Evolutionary conservation across 2,329 filamentous ascomycete genomes (phyloP), one percentile per base, ranked within the genome.

Genomic region (Neonectria sp.): DNA sequence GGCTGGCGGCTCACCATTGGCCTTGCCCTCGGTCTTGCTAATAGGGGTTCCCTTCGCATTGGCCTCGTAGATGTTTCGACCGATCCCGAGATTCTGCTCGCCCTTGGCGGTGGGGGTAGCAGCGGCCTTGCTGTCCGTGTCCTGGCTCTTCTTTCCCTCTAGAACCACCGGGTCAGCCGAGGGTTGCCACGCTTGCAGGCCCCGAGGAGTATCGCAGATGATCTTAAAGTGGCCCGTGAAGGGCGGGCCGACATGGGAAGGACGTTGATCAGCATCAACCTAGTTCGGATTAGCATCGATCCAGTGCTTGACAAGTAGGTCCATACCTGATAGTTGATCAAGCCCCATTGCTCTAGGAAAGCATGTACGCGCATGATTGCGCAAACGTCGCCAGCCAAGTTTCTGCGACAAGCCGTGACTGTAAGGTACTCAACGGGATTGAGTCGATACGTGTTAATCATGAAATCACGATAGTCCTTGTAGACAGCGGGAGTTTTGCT

Each of bases 401-500:
- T 99, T 73, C 96, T 90, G 71, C 96, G 89, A 80, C 96, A 99
- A 57, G 96, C 96, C 12, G 96, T 99, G 61, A 99, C 95, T 6
- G 96, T 99, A 62, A 99, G 87, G 78, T 99, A 99, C 81, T 99
- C 96, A 60, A 95, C 89, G 6, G 96, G 96, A 79, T 98, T 99
- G 63, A 99, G 85, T 43, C 96, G 92, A 82, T 99, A 99, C 15
- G 96, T 98, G 84, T 99, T 99, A 84, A 99, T 95, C 96, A 99
- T 99, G 79, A 99, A 99, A 79, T 99, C 96, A 74, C 96, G 92
- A 82, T 99, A 99, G 79, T 99, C 96, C 83, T 98, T 98, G 86
- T 99, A 99, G 25, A 98, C 94, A 55, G 95, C 92, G 1, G 95
- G 93, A 0, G 96, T 99, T 85, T 99, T 99, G 90, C 96, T 98